These are phyloP conservation scores for Wickerhamomyces tratensis DNA, from an alignment of 805 yeast species.

Conservation along the genomic window DNA sequence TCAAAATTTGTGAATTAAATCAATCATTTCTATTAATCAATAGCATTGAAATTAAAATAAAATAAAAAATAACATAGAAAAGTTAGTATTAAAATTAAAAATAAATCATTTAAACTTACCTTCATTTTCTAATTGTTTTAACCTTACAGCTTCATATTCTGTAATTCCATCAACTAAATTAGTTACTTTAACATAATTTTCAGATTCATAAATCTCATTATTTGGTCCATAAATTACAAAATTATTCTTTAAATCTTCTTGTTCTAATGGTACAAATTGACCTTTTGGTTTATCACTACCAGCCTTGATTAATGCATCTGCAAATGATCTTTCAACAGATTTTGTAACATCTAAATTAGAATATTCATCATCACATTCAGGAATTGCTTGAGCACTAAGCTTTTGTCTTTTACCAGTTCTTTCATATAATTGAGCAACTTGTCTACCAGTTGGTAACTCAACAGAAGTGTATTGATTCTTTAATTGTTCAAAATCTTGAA, in stretches of 20 bases:
- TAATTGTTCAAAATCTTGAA: conserved; percentile 40
- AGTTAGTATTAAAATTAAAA: no score
- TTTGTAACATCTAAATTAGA: conserved; percentile 30
- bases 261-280: conserved; percentile 33
- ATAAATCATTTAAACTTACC: conserved; percentile 10
- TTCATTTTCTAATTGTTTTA: conserved; percentile 11
- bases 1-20: no score
- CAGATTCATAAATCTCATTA: conserved; percentile 23
- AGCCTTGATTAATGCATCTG: conserved; percentile 31
- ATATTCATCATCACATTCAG: conserved; percentile 30
- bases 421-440: conserved; percentile 14
- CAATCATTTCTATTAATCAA: no score
- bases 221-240: conserved; percentile 32
- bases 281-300: conserved; percentile 46
- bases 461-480: conserved; percentile 33
- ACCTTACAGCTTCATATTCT: conserved; percentile 16
- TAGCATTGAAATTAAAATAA: no score
- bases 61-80: no score
- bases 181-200: conserved; percentile 14
- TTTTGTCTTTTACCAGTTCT: conserved; percentile 14
- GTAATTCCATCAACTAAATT: conserved; percentile 13
- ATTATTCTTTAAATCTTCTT: conserved; percentile 31
- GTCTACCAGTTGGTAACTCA: conserved; percentile 19
- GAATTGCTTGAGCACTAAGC: conserved; percentile 16
- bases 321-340: conserved; percentile 32